Base-by-base conservation (phyloP, 176 grass and related monocot genomes). In the Avena eriantha region DNA sequence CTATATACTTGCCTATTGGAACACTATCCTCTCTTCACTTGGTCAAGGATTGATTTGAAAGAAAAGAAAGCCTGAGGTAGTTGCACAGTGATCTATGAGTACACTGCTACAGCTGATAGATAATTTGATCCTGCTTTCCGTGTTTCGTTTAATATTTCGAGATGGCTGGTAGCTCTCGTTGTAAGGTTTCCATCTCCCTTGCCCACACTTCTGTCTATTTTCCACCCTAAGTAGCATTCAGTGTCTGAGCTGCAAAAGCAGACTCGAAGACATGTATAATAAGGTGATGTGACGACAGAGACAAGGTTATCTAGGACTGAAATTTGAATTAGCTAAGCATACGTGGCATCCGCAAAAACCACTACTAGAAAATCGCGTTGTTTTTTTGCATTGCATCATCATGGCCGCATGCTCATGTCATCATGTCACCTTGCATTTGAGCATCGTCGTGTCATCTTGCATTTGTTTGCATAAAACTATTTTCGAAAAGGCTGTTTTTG, bases 1-100 rank as follows among this genome's bases (percentile, higher is more conserved):
- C 70, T 72, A 76, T 89, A 69, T 82, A 71, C 66, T 86, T 86
- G 50, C 81, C 19, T 70, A 50, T 36, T 58, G 45, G 69, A n/a
- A 22, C 8, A 39, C 41, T 80, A 81, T 70, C 43, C 22, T 69
- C 58, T 84, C 58, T 68, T 75, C 18, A 19, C 36, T 79, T 68
- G 50, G 69, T 88, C 81, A 88, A 81, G 81, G 12, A 17, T 73
- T 85, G 81, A 81, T 88, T 19, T 66, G 22, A 76, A 75, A 76
- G 76, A 76, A 86, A 86, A 75, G 55, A 83, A 48, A 85, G 77
- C 59, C 69, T 91, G 76, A 66, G 59, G 76, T 58, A 69, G 29
- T 33, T 87, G 29, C 87, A 76, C 69, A 69, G 81, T 80, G 58
- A 69, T 80, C 49, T 80, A 80, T 67, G 68, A 80, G n/a, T 35